Conservation (phyloP, 331 rosid species). For the Telfairia occidentalis region DNA sequence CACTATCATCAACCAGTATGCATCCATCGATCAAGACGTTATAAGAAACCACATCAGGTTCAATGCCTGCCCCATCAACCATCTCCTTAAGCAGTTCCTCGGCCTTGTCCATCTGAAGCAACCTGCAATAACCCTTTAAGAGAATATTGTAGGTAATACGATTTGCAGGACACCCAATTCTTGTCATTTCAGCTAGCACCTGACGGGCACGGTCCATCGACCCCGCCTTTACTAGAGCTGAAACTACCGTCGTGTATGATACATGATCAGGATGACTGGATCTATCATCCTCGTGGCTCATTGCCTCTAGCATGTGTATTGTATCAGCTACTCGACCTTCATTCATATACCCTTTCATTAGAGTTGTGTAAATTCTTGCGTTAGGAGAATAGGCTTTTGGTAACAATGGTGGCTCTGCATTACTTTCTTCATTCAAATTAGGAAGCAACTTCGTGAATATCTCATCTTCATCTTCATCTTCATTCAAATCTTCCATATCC, state of each 20-base stretch:
- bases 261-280: conserved; percentile 87
- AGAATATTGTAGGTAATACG: conserved; percentile 76
- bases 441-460: conserved; percentile 69
- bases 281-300: conserved; percentile 55
- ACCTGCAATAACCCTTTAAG: conserved; percentile 79
- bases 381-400: conserved; percentile 47
- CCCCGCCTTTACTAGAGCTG: conserved; percentile 70
- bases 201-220: conserved; percentile 79
- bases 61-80: conserved; percentile 60
- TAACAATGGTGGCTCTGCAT: conserved; percentile 46
- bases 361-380: conserved; percentile 75
- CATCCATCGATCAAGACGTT: conserved; percentile 81
- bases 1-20: conserved; percentile 76
- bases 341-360: conserved; percentile 93
- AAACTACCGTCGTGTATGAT: conserved; percentile 83
- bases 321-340: conserved; percentile 73
- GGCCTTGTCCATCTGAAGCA: conserved; percentile 62
- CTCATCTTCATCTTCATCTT: conserved; percentile 25
- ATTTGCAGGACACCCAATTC: conserved; percentile 61
- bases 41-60: conserved; percentile 86
- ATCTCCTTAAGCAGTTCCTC: conserved; percentile 68
- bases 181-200: conserved; percentile 82
- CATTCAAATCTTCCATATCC: conserved; percentile 8
- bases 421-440: conserved; percentile 25
- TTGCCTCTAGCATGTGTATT: conserved; percentile 76